Percentiles rank a stretch among this genome's conserved stretches.
These are phyloP conservation scores for Dipodascopsis uninucleata DNA, from an alignment of 805 yeast genomes.

Conservation along the genomic window DNA sequence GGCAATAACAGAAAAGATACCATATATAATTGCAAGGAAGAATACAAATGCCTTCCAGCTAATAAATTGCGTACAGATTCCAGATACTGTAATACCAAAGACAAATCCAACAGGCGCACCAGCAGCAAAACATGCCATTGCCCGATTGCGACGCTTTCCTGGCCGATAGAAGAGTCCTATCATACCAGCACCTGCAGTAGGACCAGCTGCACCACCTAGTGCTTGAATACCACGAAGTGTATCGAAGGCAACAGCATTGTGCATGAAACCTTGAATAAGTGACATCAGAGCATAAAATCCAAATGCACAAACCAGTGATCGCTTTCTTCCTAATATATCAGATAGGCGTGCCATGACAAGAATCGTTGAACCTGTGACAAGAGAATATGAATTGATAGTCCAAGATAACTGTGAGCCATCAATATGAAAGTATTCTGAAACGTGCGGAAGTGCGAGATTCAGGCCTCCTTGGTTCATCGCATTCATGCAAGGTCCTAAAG, in stretches of 20 bases:
- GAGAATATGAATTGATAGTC: constrained; percentile 42
- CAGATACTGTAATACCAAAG: constrained; percentile 43
- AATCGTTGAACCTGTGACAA: constrained; percentile 45
- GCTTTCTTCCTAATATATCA: constrained; percentile 46
- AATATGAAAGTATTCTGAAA: constrained; percentile 39
- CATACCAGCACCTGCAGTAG: constrained; percentile 49
- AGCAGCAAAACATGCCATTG: constrained; percentile 41
- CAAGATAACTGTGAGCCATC: constrained; percentile 45
- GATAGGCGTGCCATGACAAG: constrained; percentile 46
- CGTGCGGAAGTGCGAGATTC: constrained; percentile 39
- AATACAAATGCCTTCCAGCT: constrained; percentile 45
- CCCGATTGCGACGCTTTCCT: constrained; percentile 21
- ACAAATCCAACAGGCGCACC: constrained; percentile 51
- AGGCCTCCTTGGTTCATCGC: constrained; percentile 40
- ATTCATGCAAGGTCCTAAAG: constrained; percentile 44
- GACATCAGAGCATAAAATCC: constrained; percentile 36
- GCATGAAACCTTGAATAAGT: constrained; percentile 37
- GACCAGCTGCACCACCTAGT: constrained; percentile 42
- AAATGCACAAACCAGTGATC: constrained; percentile 39
- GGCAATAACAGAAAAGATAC: constrained; percentile 31
- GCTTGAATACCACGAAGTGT: constrained; percentile 47
- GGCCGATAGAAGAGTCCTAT: constrained; percentile 38
- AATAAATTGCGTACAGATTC: constrained; percentile 41
- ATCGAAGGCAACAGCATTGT: constrained; percentile 37
- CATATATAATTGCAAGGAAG: constrained; percentile 42